These are phyloP conservation scores for Claviceps sp. DNA, from an alignment of 2,329 filamentous ascomycete genomes.

Conservation along the genomic window DNA sequence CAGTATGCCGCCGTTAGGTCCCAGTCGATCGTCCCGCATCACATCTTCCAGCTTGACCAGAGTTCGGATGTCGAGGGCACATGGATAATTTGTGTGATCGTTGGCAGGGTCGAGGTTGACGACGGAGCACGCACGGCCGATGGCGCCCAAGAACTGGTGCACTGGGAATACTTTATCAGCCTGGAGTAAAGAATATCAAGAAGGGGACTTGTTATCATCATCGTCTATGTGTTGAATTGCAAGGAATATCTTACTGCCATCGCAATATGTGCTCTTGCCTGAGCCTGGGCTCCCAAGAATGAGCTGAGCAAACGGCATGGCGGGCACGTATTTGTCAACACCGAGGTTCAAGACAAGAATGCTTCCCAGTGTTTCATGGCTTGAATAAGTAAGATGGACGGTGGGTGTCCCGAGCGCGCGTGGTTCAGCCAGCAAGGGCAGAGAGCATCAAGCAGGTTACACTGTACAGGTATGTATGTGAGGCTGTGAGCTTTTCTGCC, in stretches of 20 bases:
- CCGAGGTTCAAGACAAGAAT: not conserved
- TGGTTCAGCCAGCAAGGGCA: not conserved
- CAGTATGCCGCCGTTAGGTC: constrained; percentile 82
- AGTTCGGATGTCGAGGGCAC: constrained; percentile 79
- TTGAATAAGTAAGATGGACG: not conserved
- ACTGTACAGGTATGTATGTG: too few relatives aligned
- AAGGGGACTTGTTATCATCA: not conserved
- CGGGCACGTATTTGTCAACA: constrained; percentile 3
- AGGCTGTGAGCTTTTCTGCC: constrained; percentile 2
- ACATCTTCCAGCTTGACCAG: constrained; percentile 86
- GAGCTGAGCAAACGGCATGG: constrained; percentile 58
- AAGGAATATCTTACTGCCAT: constrained; percentile 56
- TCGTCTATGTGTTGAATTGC: not conserved
- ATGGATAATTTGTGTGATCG: constrained; percentile 78
- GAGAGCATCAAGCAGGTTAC: not conserved
- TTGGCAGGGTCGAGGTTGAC: constrained; percentile 97
- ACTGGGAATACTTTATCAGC: constrained; percentile 31
- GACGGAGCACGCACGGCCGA: constrained; percentile 85
- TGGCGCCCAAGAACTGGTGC: constrained; percentile 95
- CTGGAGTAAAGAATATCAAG: not conserved
- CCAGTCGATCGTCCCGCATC: constrained; percentile 81
- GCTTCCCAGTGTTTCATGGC: not conserved
- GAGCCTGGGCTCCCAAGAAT: constrained; percentile 89
- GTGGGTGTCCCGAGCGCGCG: not conserved
- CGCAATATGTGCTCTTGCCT: constrained; percentile 95